Conservation (phyloP, 2,329 filamentous ascomycete species). For the Penicillium rolfsii region DNA sequence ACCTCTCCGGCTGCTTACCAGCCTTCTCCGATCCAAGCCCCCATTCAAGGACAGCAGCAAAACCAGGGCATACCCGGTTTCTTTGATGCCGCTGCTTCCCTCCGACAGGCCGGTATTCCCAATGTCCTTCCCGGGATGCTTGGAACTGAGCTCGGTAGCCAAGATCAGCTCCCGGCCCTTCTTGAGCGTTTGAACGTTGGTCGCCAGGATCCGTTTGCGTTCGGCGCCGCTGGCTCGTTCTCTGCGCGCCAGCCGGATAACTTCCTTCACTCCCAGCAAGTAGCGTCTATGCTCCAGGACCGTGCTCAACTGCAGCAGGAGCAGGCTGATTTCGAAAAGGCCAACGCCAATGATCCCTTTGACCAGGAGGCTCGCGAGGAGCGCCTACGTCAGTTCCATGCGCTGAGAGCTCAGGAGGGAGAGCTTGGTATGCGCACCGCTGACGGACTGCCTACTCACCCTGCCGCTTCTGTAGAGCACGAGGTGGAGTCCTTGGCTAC, state of each 20-base stretch:
- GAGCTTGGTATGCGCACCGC: conserved; percentile 42
- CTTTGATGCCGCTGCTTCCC: conserved; percentile 60
- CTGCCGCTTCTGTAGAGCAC: conserved; percentile 35
- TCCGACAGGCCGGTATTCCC: conserved; percentile 50
- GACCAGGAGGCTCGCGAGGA: conserved; percentile 61
- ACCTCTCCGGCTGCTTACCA: conserved; percentile 78
- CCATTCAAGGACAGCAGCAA: conserved; percentile 60
- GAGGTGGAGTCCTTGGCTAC: conserved; percentile 31
- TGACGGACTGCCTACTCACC: conserved; percentile 48
- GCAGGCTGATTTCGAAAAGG: conserved; percentile 58
- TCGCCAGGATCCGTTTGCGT: conserved; percentile 55
- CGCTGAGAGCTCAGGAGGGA: conserved; percentile 74
- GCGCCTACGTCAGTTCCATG: conserved; percentile 81
- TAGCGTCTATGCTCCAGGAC: conserved; percentile 64
- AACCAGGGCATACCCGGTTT: conserved; percentile 65
- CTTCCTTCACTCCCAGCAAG: conserved; percentile 58
- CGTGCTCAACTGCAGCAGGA: conserved; percentile 64
- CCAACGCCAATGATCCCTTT: conserved; percentile 49
- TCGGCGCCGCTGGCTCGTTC: conserved; percentile 52
- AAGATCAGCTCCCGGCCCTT: conserved; percentile 70
- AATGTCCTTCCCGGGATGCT: conserved; percentile 46
- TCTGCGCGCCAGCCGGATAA: conserved; percentile 50
- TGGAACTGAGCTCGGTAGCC: conserved; percentile 59
- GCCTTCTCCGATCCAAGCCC: conserved; percentile 61
- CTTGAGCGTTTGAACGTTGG: conserved; percentile 68